Percentiles rank a stretch among this genome's conserved stretches.
These are phyloP conservation scores for Penicillium palitans DNA, from an alignment of 2,329 filamentous ascomycete genomes.

Conservation along the genomic window DNA sequence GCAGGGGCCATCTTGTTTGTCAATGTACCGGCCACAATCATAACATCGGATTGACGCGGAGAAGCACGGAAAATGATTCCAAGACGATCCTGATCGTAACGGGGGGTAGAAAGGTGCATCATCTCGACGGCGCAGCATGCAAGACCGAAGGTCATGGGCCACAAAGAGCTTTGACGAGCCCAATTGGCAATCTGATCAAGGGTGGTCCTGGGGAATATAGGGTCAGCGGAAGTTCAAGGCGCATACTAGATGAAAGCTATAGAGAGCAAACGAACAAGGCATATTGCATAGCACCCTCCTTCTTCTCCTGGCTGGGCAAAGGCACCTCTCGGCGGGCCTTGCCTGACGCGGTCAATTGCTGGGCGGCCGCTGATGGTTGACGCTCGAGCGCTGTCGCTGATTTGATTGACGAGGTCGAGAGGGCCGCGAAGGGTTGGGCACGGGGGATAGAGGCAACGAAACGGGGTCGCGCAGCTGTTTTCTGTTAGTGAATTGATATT, in stretches of 20 bases:
- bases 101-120: constrained; percentile 89
- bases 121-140: constrained; percentile 91
- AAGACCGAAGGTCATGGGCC: constrained; percentile 90
- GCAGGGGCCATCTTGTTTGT: constrained; percentile 95
- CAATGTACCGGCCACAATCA: constrained; percentile 86
- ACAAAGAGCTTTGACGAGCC: constrained; percentile 82
- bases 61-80: constrained; percentile 88
- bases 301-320: constrained; percentile 52
- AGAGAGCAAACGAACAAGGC: constrained; percentile 42
- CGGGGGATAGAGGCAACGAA: constrained; percentile 35
- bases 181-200: constrained; percentile 79
- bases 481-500: constrained; percentile 23
- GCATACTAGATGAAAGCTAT: neutral
- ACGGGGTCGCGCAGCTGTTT: constrained; percentile 30
- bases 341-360: constrained; percentile 43
- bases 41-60: constrained; percentile 81
- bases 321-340: constrained; percentile 51
- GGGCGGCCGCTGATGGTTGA: constrained; percentile 32
- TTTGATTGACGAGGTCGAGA: constrained; percentile 47
- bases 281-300: constrained; percentile 54
- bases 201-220: constrained; percentile 35
- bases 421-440: constrained; percentile 38
- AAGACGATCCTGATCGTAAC: constrained; percentile 85
- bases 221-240: constrained; percentile 12
- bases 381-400: constrained; percentile 46